Base-by-base conservation (phyloP, 805 yeast species). In the Lachancea nothofagi region DNA sequence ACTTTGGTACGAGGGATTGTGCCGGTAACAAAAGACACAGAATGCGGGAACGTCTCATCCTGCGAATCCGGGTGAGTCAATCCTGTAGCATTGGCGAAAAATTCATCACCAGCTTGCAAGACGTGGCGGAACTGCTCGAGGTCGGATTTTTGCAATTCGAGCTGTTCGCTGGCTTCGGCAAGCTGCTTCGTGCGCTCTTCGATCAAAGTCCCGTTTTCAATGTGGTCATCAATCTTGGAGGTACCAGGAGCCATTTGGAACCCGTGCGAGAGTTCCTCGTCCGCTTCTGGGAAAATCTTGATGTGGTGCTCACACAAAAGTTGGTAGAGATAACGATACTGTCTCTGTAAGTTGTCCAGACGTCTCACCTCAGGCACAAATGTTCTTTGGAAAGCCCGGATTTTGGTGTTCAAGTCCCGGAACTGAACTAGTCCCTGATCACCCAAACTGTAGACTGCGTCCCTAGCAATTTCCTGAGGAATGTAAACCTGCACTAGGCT, bases 401-500 rank as follows among this genome's bases (percentile, higher is more conserved):
- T 83, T 46, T 79, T 77, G 39, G 78, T 66, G 64, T 93, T 93
- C 67, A 86, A 70, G 62, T 93, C 98, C 37, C 95, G 71, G 61
- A 93, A 87, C 56, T 94, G 96, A 20, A 93, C 75, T 44, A 78
- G 67, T 19, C 95, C 94, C 58, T 86, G 69, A 49, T 85, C 87
- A 4, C 98, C 99, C 26, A 93, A 68, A 20, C 85, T 77, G 42
- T 86, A 76, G n/a, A 88, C 81, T 27, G 87, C 77, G 44, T 88
- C 95, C 47, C 97, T 71, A 6, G 95, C 77, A 31, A 84, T 80
- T 64, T 93, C 99, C 20, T 85, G 79, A 7, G 97, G 90, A 44
- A 93, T 78, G 62, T 86, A 90, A 51, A 93, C 71, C 68, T 93
- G 96, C 38, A 90, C 83, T 53, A 89, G 75, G 35, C 95, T 78